phyloP scores from a whole-genome alignment of 2,329 filamentous ascomycete species.

The Stemphylium beticola region DNA sequence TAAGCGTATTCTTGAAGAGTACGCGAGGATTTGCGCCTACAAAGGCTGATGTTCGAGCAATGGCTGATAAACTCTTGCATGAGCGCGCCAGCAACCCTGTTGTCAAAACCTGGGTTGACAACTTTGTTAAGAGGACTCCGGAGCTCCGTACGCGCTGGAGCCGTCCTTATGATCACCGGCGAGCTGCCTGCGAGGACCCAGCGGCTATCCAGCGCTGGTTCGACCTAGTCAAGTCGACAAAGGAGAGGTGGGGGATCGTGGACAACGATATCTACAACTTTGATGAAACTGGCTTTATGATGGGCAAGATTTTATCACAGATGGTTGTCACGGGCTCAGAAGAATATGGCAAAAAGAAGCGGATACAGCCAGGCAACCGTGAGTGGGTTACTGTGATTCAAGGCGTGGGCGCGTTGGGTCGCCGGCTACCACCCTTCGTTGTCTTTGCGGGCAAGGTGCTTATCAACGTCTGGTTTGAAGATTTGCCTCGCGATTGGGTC shows the following conservation, averaged over 20 bases:
- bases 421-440: conserved; percentile 4
- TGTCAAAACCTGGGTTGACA: conserved; percentile 21
- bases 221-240: neutral
- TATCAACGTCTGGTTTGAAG: conserved; percentile 1
- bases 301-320: neutral
- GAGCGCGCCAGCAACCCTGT: conserved; percentile 8
- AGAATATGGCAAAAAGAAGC: neutral
- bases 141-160: conserved; percentile 16
- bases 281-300: neutral
- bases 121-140: conserved; percentile 19
- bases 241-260: neutral
- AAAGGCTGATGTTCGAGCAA: conserved; percentile 4
- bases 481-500: neutral
- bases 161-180: conserved; percentile 16
- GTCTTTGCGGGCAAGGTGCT: too few relatives aligned
- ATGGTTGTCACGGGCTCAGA: neutral
- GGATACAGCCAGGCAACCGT: neutral
- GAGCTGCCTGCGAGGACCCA: too few relatives aligned
- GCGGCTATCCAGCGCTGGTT: neutral
- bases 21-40: neutral
- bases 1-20: conserved; percentile 8
- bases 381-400: neutral
- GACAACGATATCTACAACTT: neutral
- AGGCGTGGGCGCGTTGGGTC: neutral
- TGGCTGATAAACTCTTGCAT: conserved; percentile 8